phyloP scores from a whole-genome alignment of 2,329 filamentous ascomycete species.

The Coniochaeta prunicola region DNA sequence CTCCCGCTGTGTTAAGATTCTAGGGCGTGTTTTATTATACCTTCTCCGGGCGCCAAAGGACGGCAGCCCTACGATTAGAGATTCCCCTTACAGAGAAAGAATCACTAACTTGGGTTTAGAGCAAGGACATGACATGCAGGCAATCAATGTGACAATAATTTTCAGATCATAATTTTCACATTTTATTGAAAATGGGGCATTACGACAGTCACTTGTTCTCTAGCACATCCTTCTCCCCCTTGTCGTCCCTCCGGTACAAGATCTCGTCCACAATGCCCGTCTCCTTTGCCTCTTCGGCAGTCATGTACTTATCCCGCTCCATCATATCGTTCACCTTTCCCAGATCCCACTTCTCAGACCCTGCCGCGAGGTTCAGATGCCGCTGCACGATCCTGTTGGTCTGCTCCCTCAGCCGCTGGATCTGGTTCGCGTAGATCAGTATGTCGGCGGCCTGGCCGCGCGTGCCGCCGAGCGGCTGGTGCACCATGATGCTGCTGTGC shows the following conservation, averaged over 20 bases:
- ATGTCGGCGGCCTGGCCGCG: conserved; percentile 70
- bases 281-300: conserved; percentile 78
- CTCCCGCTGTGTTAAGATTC: not conserved
- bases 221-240: conserved; percentile 35
- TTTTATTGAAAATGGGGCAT: no score
- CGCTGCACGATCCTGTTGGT: conserved; percentile 84
- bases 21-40: not conserved
- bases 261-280: conserved; percentile 92
- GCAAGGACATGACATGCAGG: not conserved
- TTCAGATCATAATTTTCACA: no score
- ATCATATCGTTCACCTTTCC: conserved; percentile 89
- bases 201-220: conserved; percentile 6
- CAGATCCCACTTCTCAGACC: conserved; percentile 66
- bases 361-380: conserved; percentile 74
- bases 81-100: not conserved
- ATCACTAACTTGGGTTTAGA: not conserved
- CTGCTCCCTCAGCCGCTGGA: conserved; percentile 75
- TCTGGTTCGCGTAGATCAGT: conserved; percentile 95
- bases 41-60: not conserved
- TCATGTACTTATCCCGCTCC: conserved; percentile 95
- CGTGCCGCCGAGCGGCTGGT: conserved; percentile 79
- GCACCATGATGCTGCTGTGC: conserved; percentile 95
- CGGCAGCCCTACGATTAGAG: not conserved
- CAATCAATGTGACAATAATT: no score
- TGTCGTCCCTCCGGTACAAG: conserved; percentile 56